Conservation (phyloP, 1,284 basidiomycete genomes). For the Schizopora paradoxa region DNA sequence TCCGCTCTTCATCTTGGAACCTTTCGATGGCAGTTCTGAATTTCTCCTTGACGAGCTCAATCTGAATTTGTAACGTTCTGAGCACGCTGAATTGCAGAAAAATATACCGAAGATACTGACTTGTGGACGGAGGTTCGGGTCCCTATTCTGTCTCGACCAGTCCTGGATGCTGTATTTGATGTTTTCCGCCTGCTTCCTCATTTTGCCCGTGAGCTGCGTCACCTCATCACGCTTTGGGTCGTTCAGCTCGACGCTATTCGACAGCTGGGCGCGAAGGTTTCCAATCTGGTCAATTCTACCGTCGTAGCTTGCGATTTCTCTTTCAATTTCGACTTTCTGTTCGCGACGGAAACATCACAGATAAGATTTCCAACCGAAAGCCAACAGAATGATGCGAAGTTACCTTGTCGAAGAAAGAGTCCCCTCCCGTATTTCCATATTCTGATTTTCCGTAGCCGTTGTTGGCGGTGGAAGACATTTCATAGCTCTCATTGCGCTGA, state of each 20-base stretch:
- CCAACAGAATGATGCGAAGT: too few species aligned
- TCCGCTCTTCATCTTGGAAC: constrained; percentile 90
- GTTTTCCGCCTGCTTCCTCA: constrained; percentile 66
- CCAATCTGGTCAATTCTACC: constrained; percentile 64
- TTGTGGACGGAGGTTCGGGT: constrained; percentile 16
- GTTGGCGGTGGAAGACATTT: too few species aligned
- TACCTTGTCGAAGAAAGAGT: too few species aligned
- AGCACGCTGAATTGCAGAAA: too few species aligned
- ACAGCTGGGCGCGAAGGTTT: constrained; percentile 68
- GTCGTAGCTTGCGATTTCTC: constrained; percentile 62
- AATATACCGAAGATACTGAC: too few species aligned
- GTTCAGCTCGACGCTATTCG: constrained; percentile 76
- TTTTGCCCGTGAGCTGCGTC: constrained; percentile 70
- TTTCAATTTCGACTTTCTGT: too few species aligned
- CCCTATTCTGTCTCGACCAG: constrained; percentile 67
- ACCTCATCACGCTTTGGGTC: constrained; percentile 68
- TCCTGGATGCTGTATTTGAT: constrained; percentile 78
- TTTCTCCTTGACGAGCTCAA: constrained; percentile 72
- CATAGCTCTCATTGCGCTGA: too few species aligned
- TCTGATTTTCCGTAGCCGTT: too few species aligned
- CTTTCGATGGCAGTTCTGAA: constrained; percentile 83
- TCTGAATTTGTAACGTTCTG: constrained; percentile 35
- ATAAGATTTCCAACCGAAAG: neutral
- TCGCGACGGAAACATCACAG: neutral
- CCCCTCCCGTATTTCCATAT: too few species aligned